phyloP scores from a whole-genome alignment of 371 early-diverging fungal species.

The Mortierella sp. region DNA sequence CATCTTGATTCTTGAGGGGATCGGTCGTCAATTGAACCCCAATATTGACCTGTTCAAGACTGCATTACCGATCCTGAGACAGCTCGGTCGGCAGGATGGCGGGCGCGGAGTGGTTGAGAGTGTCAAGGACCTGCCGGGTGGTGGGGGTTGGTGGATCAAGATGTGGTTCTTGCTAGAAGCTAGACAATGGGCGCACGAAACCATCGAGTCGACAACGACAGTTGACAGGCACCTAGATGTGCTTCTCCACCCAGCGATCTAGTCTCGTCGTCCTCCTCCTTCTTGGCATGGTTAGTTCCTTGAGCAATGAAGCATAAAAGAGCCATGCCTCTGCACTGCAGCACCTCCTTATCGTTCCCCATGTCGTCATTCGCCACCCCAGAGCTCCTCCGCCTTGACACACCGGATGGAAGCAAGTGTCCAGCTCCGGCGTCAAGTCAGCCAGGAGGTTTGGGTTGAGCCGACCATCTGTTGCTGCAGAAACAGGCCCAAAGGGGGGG shows the following conservation, averaged over 20 bases:
- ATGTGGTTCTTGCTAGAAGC: constrained; percentile 85
- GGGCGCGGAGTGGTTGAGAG: constrained; percentile 65
- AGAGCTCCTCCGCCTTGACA: no score
- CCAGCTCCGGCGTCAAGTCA: no score
- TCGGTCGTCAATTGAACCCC: constrained; percentile 90
- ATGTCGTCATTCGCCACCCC: no score
- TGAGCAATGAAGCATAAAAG: no score
- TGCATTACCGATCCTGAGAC: constrained; percentile 81
- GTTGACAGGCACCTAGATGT: constrained; percentile 47
- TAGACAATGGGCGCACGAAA: constrained; percentile 66
- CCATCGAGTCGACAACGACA: constrained; percentile 39
- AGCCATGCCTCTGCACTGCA: no score
- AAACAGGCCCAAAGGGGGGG: no score
- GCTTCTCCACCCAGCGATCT: constrained; percentile 47
- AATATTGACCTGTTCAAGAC: constrained; percentile 91
- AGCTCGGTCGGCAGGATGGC: constrained; percentile 68
- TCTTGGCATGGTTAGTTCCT: no score
- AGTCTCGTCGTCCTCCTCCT: neutral
- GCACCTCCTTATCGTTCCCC: no score
- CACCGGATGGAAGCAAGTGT: no score
- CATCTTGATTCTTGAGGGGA: constrained; percentile 92
- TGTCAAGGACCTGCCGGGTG: constrained; percentile 61
- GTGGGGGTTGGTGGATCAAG: constrained; percentile 67
- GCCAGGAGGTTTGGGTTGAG: no score
- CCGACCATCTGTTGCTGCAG: no score